Percentiles rank a stretch among this genome's conserved stretches.
These are phyloP conservation scores for Metschnikowia lochheadii DNA, from an alignment of 805 yeast genomes.

Conservation along the genomic window DNA sequence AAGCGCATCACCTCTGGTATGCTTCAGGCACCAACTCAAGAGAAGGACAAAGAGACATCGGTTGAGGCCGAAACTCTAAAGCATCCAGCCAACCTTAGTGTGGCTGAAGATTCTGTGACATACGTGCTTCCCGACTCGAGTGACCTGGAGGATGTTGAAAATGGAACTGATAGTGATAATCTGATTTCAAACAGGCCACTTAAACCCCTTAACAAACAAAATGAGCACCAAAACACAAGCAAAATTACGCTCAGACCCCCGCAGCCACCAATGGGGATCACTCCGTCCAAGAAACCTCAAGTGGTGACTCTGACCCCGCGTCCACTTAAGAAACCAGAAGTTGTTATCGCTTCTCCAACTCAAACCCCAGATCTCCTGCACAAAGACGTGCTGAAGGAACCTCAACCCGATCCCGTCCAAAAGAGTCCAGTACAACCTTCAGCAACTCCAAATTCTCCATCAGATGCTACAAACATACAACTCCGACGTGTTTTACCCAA, in stretches of 20 bases:
- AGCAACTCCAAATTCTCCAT: background rate
- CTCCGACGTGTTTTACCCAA: too few species aligned
- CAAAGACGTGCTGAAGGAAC: background rate
- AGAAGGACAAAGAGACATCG: background rate
- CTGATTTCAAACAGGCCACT: constrained; percentile 9
- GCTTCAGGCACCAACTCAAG: constrained; percentile 28
- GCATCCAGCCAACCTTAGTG: background rate
- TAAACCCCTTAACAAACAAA: background rate
- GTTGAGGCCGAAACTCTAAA: background rate
- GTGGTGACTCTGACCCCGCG: constrained; percentile 13
- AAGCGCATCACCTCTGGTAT: constrained; percentile 40
- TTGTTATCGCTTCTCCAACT: background rate
- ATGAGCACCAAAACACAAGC: background rate
- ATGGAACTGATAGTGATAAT: constrained; percentile 12
- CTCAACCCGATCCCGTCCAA: background rate
- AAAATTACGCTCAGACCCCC: constrained; percentile 7
- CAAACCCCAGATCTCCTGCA: background rate
- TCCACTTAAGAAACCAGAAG: background rate
- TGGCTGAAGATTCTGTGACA: background rate
- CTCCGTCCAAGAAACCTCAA: constrained; percentile 10
- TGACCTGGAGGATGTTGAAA: constrained; percentile 10
- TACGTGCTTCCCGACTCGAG: background rate
- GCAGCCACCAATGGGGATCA: background rate
- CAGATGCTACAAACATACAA: background rate
- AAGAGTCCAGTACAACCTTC: background rate